Conservation (phyloP, 306 rosid species). For the Lagenaria siceraria region DNA sequence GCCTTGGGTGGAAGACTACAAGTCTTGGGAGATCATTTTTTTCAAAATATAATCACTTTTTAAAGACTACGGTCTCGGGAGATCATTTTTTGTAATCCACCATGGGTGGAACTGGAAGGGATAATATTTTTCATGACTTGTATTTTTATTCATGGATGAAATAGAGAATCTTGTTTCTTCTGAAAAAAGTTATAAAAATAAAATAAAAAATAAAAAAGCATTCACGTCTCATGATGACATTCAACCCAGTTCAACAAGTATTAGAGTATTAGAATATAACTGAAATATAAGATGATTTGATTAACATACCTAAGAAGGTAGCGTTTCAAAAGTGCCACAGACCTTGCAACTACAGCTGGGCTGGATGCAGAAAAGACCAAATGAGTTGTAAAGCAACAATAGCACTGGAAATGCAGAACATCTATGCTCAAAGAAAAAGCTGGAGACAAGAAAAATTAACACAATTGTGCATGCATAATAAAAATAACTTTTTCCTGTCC, state of each 20-base stretch:
- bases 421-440: conserved; percentile 13
- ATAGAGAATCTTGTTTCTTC: not conserved
- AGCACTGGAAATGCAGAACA: not conserved
- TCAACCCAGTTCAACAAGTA: not conserved
- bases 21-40: no score
- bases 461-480: not conserved
- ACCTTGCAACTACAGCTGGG: conserved; percentile 95
- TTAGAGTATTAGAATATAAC: conserved; percentile 11
- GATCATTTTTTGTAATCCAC: not conserved
- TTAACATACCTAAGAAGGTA: conserved; percentile 73
- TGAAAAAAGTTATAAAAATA: not conserved
- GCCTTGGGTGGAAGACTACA: no score
- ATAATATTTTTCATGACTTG: not conserved
- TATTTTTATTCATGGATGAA: not conserved
- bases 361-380: conserved; percentile 40
- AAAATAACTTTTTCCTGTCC: not conserved
- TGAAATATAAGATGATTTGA: not conserved
- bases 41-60: no score
- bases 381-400: conserved; percentile 16
- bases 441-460: conserved; percentile 6
- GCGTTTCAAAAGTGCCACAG: conserved; percentile 90
- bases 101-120: not conserved
- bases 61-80: no score
- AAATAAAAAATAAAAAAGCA: not conserved
- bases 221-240: not conserved